Conservation (phyloP, 192 early-diverging fungal genomes). For the Coemansia sp. region DNA sequence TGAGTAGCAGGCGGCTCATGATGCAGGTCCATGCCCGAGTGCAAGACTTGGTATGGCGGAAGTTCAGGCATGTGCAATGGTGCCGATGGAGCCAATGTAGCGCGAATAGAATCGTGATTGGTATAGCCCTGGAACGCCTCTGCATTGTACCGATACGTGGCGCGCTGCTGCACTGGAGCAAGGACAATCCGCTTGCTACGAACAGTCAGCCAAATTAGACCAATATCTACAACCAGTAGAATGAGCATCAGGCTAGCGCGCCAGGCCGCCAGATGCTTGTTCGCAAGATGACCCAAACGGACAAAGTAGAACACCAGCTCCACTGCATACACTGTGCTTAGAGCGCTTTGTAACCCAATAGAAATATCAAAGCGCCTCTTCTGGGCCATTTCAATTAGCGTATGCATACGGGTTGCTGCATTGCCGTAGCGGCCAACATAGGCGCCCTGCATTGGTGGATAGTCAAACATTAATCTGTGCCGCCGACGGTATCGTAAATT, state of each 20-base stretch:
- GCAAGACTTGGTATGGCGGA: conserved; percentile 6
- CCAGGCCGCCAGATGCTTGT: conserved; percentile 36
- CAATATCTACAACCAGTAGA: conserved; percentile 36
- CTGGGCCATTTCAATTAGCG: conserved; percentile 15
- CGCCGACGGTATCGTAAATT: too few relatives aligned
- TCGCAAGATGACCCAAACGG: conserved; percentile 33
- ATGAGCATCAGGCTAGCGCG: conserved; percentile 45
- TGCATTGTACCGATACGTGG: background rate
- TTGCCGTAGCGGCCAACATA: conserved; percentile 13
- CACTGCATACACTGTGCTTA: conserved; percentile 31
- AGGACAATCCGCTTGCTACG: conserved; percentile 19
- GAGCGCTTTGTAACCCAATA: conserved; percentile 35
- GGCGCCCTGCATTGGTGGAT: conserved; percentile 15
- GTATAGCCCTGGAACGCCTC: conserved; percentile 3
- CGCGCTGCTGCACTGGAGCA: background rate
- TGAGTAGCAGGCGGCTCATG: background rate
- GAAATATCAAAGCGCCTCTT: conserved; percentile 45
- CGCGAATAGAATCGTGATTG: background rate
- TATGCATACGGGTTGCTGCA: conserved; percentile 4
- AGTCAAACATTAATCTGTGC: conserved; percentile 25
- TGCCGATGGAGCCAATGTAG: background rate
- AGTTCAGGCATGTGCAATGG: background rate
- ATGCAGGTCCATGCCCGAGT: conserved; percentile 1
- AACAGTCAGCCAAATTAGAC: conserved; percentile 46
- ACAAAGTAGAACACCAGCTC: conserved; percentile 47